These are phyloP conservation scores for Leccinum laetum DNA, from an alignment of 1,284 basidiomycete genomes.

Conservation along the genomic window DNA sequence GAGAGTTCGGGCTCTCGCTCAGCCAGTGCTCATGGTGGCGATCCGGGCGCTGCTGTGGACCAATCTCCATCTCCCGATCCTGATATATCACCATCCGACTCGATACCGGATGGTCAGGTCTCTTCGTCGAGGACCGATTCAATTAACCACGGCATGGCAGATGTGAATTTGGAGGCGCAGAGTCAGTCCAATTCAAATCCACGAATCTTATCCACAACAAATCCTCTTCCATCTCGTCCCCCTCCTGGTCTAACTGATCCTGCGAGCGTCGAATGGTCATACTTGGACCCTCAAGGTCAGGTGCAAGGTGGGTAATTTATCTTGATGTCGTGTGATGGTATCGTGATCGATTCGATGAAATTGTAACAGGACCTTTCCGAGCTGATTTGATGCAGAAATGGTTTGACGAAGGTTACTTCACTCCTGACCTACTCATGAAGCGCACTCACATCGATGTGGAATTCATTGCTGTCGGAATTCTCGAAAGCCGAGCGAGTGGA, in stretches of 20 bases:
- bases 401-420: slow-evolving; percentile 92
- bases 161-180: slow-evolving; percentile 19
- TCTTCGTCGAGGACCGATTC: slow-evolving; percentile 12
- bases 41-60: slow-evolving; percentile 9
- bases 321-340: background rate
- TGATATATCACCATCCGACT: slow-evolving; percentile 12
- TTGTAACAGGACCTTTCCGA: slow-evolving; percentile 82
- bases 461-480: slow-evolving; percentile 64
- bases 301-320: slow-evolving; percentile 68
- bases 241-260: slow-evolving; percentile 57
- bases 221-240: slow-evolving; percentile 30
- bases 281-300: slow-evolving; percentile 88
- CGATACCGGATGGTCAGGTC: slow-evolving; percentile 6
- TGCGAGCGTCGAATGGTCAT: slow-evolving; percentile 84
- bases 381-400: slow-evolving; percentile 96
- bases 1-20: slow-evolving; percentile 38
- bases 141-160: slow-evolving; percentile 12
- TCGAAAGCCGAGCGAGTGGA: slow-evolving; percentile 50
- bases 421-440: slow-evolving; percentile 83
- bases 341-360: slow-evolving; percentile 11
- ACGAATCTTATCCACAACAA: slow-evolving; percentile 16
- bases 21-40: slow-evolving; percentile 10
- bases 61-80: slow-evolving; percentile 12
- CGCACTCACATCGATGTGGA: slow-evolving; percentile 66
- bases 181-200: slow-evolving; percentile 7